phyloP scores from a whole-genome alignment of 1,139 yeast species.

The Saccharomyces hybrid region DNA sequence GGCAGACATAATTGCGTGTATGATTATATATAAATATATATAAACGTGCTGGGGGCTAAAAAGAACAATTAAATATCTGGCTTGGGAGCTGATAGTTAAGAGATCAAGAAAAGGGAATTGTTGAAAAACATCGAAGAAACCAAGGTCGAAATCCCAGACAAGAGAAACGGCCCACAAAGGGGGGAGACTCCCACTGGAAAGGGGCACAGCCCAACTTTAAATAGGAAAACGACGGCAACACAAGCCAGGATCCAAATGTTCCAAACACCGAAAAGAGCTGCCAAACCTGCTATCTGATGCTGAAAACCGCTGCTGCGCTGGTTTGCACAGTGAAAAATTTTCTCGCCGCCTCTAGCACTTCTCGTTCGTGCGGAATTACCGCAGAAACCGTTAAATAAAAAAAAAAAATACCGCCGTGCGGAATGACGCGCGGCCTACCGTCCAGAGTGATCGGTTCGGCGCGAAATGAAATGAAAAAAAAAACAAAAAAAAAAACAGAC shows the following conservation, averaged over 20 bases:
- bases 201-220: background rate
- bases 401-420: background rate
- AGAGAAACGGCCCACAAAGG: background rate
- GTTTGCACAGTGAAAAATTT: background rate
- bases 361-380: background rate
- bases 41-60: background rate
- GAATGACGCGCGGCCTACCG: background rate
- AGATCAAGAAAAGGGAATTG: background rate
- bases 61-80: background rate
- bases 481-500: background rate
- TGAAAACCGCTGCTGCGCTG: background rate
- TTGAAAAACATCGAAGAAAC: background rate
- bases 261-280: background rate
- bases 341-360: background rate
- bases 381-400: background rate
- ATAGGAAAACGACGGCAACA: background rate
- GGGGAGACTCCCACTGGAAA: background rate
- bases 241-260: background rate
- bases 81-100: background rate
- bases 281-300: background rate
- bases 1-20: background rate
- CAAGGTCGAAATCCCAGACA: background rate
- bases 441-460: background rate
- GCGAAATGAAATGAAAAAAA: background rate
- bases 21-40: background rate